A percentile compares a stretch with the other conserved stretches of the same genome.
Conservation (phyloP, 345 rosid genomes). For the Sisymbrium altissimum region DNA sequence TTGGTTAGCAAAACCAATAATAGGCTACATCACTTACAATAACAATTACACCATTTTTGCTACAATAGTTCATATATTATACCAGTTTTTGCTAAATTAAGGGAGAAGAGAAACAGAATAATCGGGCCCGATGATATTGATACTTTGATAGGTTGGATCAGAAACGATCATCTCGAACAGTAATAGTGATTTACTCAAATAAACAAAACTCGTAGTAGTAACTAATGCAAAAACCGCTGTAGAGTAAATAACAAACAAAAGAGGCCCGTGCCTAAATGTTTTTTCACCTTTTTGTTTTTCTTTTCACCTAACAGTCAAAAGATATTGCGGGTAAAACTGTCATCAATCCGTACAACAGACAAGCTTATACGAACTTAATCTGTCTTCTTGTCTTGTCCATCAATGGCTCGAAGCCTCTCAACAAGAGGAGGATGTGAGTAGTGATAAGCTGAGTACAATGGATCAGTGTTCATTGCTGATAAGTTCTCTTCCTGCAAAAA, state of each 20-base stretch:
- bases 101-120: not conserved
- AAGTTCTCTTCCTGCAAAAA: slow-evolving; percentile 86
- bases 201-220: not conserved
- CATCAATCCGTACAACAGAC: not conserved
- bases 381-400: slow-evolving; percentile 64
- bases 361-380: slow-evolving; percentile 39
- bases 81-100: too few species aligned
- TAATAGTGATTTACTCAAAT: not conserved
- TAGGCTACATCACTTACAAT: not conserved
- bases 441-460: slow-evolving; percentile 96
- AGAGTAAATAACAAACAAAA: slow-evolving; percentile 7
- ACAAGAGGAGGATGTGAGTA: slow-evolving; percentile 97
- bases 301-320: slow-evolving; percentile 11
- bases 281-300: not conserved
- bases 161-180: not conserved
- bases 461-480: slow-evolving; percentile 96
- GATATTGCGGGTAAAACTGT: not conserved
- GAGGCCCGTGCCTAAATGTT: slow-evolving; percentile 9
- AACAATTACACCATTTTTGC: too few species aligned
- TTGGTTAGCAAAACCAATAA: not conserved
- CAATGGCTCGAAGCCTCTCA: slow-evolving; percentile 84
- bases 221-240: slow-evolving; percentile 6
- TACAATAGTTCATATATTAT: too few species aligned
- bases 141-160: not conserved
- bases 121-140: not conserved